phyloP scores from a whole-genome alignment of 805 yeast genomes.

The Schwanniomyces polymorphus region DNA sequence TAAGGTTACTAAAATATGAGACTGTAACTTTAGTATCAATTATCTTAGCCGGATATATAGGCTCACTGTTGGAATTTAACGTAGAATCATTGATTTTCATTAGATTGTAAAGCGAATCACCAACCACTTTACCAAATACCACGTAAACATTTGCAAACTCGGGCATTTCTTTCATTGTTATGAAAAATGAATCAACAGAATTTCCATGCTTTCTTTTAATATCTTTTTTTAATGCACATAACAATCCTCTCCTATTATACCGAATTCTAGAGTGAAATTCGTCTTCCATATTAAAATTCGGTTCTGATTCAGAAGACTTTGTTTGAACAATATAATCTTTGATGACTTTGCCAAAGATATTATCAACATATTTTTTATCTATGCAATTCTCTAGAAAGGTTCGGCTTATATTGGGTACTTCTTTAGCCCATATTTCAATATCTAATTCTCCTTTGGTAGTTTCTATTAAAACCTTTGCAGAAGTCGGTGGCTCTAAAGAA shows the following conservation, averaged over 20 bases:
- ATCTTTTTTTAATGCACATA: slow-evolving; percentile 49
- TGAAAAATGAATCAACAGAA: slow-evolving; percentile 36
- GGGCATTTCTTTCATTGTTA: slow-evolving; percentile 49
- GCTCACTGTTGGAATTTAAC: slow-evolving; percentile 36
- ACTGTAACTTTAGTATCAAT: slow-evolving; percentile 39
- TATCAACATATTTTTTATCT: slow-evolving; percentile 40
- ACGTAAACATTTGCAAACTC: slow-evolving; percentile 41
- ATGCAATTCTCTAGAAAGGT: slow-evolving; percentile 51
- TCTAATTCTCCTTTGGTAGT: slow-evolving; percentile 62
- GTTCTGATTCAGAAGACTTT: slow-evolving; percentile 3
- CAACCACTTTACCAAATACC: slow-evolving; percentile 59
- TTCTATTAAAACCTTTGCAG: slow-evolving; percentile 54
- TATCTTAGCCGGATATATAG: slow-evolving; percentile 53
- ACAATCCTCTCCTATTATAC: slow-evolving; percentile 51
- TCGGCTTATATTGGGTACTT: slow-evolving; percentile 51
- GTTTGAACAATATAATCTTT: slow-evolving; percentile 18
- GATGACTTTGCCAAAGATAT: slow-evolving; percentile 41
- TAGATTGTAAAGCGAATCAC: slow-evolving; percentile 54
- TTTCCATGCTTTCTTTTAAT: slow-evolving; percentile 15
- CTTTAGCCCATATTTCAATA: slow-evolving; percentile 70
- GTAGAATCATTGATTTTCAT: slow-evolving; percentile 51
- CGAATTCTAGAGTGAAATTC: slow-evolving; percentile 56
- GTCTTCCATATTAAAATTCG: slow-evolving; percentile 12
- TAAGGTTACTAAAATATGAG: slow-evolving; percentile 50
- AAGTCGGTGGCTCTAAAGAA: slow-evolving; percentile 51